Evolutionary conservation across 1,139 yeast genomes (phyloP).

Genomic region (Pichia sp.): DNA sequence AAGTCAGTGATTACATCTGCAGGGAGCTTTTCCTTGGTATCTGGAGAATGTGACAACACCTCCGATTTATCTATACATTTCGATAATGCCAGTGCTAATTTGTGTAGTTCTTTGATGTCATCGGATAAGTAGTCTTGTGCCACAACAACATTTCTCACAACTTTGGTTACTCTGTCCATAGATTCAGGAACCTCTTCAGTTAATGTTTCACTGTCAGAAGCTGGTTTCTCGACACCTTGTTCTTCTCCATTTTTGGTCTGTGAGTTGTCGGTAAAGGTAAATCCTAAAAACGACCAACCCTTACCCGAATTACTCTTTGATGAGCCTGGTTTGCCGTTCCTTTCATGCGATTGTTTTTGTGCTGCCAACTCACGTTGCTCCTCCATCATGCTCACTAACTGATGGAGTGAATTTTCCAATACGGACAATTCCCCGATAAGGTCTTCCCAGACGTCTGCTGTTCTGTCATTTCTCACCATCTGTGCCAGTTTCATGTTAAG

Average conservation of each 20-base stretch:
- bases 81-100: constrained; percentile 7
- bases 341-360: not conserved
- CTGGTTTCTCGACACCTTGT: not conserved
- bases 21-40: not conserved
- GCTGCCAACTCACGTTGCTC: constrained; percentile 1
- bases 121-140: constrained; percentile 18
- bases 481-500: constrained; percentile 13
- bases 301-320: not conserved
- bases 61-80: constrained; percentile 10
- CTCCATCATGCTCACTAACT: constrained; percentile 12
- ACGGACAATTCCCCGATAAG: constrained; percentile 18
- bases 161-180: constrained; percentile 16
- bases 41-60: constrained; percentile 3
- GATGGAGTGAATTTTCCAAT: constrained; percentile 13
- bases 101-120: constrained; percentile 18
- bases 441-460: constrained; percentile 21
- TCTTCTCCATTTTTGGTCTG: not conserved
- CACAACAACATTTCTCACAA: constrained; percentile 16
- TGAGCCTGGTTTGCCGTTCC: not conserved
- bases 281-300: constrained; percentile 10
- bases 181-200: not conserved
- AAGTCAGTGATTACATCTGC: constrained; percentile 6
- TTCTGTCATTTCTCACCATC: constrained; percentile 17
- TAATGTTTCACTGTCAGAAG: not conserved
- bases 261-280: not conserved